Base-by-base conservation (phyloP, 352 stramenopile genomes). In the Aphanomyces astaci region DNA sequence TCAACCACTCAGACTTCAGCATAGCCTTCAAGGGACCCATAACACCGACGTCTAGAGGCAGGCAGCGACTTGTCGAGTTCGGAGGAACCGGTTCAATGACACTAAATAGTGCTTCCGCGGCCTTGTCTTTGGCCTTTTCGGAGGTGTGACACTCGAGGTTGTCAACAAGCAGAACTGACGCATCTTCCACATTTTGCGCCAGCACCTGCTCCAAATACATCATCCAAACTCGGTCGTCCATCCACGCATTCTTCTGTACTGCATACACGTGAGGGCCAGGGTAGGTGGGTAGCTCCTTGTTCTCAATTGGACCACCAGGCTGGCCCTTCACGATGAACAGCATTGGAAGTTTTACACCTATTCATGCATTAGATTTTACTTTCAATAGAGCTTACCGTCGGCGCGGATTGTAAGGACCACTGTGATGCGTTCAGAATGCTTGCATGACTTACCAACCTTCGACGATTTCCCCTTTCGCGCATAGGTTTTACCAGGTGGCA, bases 201-300 rank as follows among this genome's bases (percentile, higher is more conserved):
- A 55, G 48, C n/a, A 55, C 7, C 7, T 30, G 7, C 7, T 7
- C 19, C 48, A 55, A 30, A n/a, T 55, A 55, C n/a, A 55, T 55
- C n/a, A 11, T 19, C 48, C 48, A 55, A 7, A 55, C 48, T 11
- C 48, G 48, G 9, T 11, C 10, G 36, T 65, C 57, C 57, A 65
- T 65, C 45, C 57, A 65, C 1, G 17, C 57, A 10, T 65, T 65
- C 22, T 53, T 10, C 36, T 65, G 45, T 22, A 55, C 57, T 15
- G 31, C 57, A n/a, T 55, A 55, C 48, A 55, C 19, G 7, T 55
- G 48, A 55, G 7, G 7, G 19, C 7, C 48, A 22, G 48, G 48
- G 19, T n/a, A 55, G 7, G n/a, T 30, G 7, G 48, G 48, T 30
- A 55, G 7, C 48, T 55, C 48, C 5, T 55, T 9, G n/a, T 11